A percentile compares a stretch with the other conserved stretches of the same genome.
Evolutionary conservation across 1,284 basidiomycete genomes (phyloP).

Genomic region (Phellinidium pouzarii): DNA sequence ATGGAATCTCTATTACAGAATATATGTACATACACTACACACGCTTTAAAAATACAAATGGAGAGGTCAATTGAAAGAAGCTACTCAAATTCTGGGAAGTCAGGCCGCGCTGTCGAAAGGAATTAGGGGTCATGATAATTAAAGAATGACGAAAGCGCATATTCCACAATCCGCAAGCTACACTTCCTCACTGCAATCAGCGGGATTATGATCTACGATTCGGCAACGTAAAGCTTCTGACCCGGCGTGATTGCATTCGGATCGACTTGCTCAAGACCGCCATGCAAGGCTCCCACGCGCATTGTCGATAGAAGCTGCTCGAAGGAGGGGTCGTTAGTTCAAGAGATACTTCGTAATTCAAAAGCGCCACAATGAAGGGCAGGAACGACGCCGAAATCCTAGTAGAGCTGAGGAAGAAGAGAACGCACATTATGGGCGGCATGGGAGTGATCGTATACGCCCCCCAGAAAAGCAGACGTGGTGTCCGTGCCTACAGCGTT

Average conservation of each 20-base stretch:
- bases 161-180: neutral
- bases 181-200: no score
- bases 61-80: neutral
- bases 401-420: neutral
- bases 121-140: no score
- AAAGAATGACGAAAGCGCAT: neutral
- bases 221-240: slow-evolving; percentile 29
- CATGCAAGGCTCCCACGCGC: slow-evolving; percentile 73
- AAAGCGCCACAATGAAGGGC: neutral
- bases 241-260: slow-evolving; percentile 32
- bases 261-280: slow-evolving; percentile 53
- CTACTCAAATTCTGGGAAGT: neutral
- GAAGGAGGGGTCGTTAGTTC: neutral
- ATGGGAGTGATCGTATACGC: slow-evolving; percentile 78
- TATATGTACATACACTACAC: neutral
- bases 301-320: slow-evolving; percentile 70
- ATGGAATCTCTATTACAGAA: neutral
- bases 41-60: neutral
- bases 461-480: slow-evolving; percentile 80
- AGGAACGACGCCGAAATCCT: neutral
- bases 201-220: neutral
- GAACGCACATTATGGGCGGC: slow-evolving; percentile 71
- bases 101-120: neutral
- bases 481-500: slow-evolving; percentile 73
- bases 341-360: slow-evolving; percentile 10